Conservation (phyloP, 108 stramenopile genomes). For the Cyclotella sp. region DNA sequence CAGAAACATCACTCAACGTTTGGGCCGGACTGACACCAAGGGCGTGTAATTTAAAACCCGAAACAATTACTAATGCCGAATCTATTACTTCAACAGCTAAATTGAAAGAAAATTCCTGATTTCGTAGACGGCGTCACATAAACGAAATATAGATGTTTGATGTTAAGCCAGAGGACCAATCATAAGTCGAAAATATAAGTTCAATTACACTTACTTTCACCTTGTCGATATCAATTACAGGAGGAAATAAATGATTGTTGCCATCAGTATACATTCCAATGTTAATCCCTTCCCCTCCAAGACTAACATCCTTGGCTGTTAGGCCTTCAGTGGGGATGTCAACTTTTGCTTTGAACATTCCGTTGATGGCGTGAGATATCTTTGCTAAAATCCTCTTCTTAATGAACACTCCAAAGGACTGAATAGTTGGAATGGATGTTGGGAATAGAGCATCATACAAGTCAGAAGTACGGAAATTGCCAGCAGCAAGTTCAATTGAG, state of each 20-base stretch:
- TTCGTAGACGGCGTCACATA: too few relatives aligned
- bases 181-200: neutral
- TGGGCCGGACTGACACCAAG: too few relatives aligned
- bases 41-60: too few relatives aligned
- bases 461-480: constrained; percentile 16
- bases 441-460: constrained; percentile 28
- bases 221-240: constrained; percentile 1
- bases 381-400: constrained; percentile 17
- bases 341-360: constrained; percentile 17
- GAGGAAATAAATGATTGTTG: constrained; percentile 12
- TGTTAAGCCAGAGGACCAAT: too few relatives aligned
- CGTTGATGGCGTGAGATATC: constrained; percentile 2
- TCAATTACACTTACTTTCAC: constrained; percentile 1
- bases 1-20: too few relatives aligned
- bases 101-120: constrained; percentile 18
- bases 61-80: too few relatives aligned
- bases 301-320: neutral
- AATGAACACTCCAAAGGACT: constrained; percentile 6
- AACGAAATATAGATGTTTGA: too few relatives aligned
- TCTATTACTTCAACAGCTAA: too few relatives aligned
- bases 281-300: constrained; percentile 1
- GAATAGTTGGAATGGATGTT: neutral
- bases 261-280: neutral
- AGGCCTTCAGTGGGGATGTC: constrained; percentile 11
- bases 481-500: constrained; percentile 24